Evolutionary conservation across 805 yeast species (phyloP), one percentile per base, ranked within the genome.

Genomic region (Metschnikowia anglica): DNA sequence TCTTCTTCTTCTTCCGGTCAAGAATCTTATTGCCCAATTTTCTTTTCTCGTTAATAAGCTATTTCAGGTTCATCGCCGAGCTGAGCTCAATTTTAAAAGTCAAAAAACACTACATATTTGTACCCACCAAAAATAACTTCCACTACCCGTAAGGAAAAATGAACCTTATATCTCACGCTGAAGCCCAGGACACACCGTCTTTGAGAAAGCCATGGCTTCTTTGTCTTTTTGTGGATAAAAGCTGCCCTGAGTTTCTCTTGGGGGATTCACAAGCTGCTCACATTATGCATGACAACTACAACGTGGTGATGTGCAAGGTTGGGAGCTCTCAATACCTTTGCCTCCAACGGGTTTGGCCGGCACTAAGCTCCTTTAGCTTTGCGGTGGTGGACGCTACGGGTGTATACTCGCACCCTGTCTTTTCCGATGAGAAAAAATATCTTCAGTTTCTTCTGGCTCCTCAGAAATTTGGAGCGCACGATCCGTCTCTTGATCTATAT

Each of bases 371-470:
- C n/a, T 31, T 27, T n/a, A 20, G 28, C 23, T 36, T 36, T 27
- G 32, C 32, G 9, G 37, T 36, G 8, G 28, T 26, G 7, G 37
- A 36, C 15, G 5, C 25, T 12, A n/a, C 41, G 5, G 41, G 41
- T 2, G 10, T 32, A 4, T 35, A 36, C 24, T 30, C 35, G 16
- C 25, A 18, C 11, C 12, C 28, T 5, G 39, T 6, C 11, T 27
- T 27, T 16, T 17, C 33, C 16, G 35, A 29, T 16, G 44, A 41
- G 26, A 34, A 34, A 17, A 29, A 17, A 29, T 34, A 35, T 20
- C 37, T 41, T 18, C 27, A 32, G 20, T 41, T 41, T 16, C 32
- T 41, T 12, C 40, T 36, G 37, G 21, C 35, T 34, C 44, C 44
- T 18, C 30, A 29, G n/a, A 19, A 18, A 3, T 34, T 24, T 25